Percentiles rank a stretch among this genome's conserved stretches.
Conservation (phyloP, 208 protist species). For the Plasmodiophora brassicae region DNA sequence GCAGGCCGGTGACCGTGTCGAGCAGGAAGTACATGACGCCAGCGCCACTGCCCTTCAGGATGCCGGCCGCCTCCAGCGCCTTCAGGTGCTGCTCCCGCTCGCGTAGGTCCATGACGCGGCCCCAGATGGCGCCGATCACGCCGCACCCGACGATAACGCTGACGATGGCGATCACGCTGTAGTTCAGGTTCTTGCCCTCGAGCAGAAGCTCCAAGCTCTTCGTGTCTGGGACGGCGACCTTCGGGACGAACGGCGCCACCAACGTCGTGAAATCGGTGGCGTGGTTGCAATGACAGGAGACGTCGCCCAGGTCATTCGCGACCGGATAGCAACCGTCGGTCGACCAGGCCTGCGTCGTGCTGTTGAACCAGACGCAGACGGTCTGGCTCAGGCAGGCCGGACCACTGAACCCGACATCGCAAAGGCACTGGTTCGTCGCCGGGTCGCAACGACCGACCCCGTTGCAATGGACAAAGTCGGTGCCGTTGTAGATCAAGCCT, state of each 20-base stretch:
- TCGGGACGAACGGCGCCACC: slow-evolving; percentile 3
- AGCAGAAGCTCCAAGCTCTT: neutral
- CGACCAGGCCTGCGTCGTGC: neutral
- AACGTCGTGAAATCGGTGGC: slow-evolving; percentile 15
- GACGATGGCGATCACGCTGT: neutral
- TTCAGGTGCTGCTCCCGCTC: neutral
- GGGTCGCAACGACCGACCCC: neutral
- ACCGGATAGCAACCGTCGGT: neutral
- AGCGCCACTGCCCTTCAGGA: neutral
- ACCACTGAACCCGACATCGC: neutral
- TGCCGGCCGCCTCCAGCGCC: neutral
- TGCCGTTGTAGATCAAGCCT: neutral
- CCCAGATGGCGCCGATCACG: neutral
- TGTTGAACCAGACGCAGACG: slow-evolving; percentile 8
- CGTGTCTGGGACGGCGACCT: neutral
- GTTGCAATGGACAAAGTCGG: neutral
- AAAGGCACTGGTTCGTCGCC: neutral
- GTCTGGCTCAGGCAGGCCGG: neutral
- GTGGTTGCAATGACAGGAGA: neutral
- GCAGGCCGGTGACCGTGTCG: neutral
- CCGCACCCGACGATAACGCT: neutral
- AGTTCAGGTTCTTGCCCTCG: neutral
- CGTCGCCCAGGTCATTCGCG: neutral
- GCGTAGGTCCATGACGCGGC: neutral
- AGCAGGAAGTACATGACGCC: neutral